Base-by-base conservation (phyloP, 768 basidiomycete species). In the Cytidiella melzeri region DNA sequence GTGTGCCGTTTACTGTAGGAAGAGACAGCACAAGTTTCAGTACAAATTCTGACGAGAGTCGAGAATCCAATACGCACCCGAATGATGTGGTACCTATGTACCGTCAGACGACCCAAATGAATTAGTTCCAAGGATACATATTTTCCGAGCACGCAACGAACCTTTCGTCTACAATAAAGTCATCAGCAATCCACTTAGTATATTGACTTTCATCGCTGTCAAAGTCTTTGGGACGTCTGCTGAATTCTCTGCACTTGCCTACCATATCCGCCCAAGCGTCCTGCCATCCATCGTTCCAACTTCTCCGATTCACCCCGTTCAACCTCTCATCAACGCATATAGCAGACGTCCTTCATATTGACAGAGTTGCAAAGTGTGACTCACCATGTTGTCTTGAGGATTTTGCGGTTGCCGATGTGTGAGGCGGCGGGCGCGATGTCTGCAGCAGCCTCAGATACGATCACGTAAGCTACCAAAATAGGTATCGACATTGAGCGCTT, bases 21-120 rank as follows among this genome's bases (percentile, higher is more conserved):
- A 45, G 41, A 45, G 11, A 9, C 50, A 48, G 27, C 28, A 40
- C 43, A 34, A 25, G 21, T 19, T n/a, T 50, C 42, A 6, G 11
- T 37, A 34, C 15, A 18, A 34, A 1, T 41, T 36, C 37, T n/a
- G 11, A 4, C 15, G 38, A 26, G 37, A 19, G 42, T 27, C 18
- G 45, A 40, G n/a, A n/a, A n/a, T n/a, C n/a, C n/a, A n/a, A 12
- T 41, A 84, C 88, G 67, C 65, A 92, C 88, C 87, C 89, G 69
- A 94, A 94, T 67, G 92, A 93, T 69, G 92, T 92, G 66, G 92
- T 94, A 84, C 92, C 92, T 90, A 59, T 55, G 44, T 38, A 50
- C 55, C 58, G 43, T 59, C 45, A 57, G 53, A 39, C 42, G 7
- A 41, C 21, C 25, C 28, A 53, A 48, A 39, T 46, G 7, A 51